Evolutionary conservation across 345 rosid species (phyloP).

Genomic region (Garcia nutans): DNA sequence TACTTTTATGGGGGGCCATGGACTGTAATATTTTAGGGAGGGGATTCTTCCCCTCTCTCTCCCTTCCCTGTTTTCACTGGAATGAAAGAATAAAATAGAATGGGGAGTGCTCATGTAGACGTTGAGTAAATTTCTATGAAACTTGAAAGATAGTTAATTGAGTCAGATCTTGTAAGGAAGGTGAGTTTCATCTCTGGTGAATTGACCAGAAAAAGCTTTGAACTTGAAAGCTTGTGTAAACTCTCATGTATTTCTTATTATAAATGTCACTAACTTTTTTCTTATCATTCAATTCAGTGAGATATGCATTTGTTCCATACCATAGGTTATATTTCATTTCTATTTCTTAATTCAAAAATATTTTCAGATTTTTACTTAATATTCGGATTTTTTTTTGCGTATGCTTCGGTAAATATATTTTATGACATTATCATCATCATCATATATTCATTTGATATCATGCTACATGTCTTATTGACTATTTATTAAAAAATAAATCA

Average conservation of each 20-base stretch:
- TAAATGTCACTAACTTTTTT: neutral
- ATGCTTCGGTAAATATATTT: neutral
- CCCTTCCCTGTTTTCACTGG: neutral
- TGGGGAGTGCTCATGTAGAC: neutral
- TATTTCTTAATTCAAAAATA: no score
- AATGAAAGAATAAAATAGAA: neutral
- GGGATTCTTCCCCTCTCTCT: neutral
- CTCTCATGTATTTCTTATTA: neutral
- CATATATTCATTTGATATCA: neutral
- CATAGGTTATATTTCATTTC: no score
- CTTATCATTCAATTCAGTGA: neutral
- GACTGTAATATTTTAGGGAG: neutral
- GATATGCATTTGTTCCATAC: neutral
- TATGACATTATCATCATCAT: neutral
- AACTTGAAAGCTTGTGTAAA: neutral
- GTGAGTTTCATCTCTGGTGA: neutral
- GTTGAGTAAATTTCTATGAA: neutral
- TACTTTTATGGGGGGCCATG: neutral
- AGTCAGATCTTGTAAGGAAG: neutral
- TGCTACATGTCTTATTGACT: no score
- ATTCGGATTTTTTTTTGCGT: neutral
- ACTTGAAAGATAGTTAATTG: neutral
- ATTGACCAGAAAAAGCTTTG: neutral
- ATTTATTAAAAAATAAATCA: neutral
- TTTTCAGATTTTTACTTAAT: neutral